Evolutionary conservation across 2,329 filamentous ascomycete species (phyloP).

Genomic region (Neofusicoccum ribis): DNA sequence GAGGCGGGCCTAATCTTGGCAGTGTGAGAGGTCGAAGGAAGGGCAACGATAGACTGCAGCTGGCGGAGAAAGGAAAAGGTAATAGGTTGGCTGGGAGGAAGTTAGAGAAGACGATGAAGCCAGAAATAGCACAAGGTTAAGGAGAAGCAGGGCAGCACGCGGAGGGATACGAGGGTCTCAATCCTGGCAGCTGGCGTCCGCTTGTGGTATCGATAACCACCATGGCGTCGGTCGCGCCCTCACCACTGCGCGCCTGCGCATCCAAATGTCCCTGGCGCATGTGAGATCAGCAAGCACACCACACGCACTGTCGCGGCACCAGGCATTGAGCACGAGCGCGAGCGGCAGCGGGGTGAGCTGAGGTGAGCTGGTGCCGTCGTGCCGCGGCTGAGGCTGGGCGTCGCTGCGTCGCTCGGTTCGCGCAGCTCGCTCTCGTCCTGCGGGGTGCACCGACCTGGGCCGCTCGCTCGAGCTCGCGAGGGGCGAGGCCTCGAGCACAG

Average conservation of each 20-base stretch:
- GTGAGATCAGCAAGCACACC: too few relatives aligned
- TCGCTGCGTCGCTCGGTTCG: too few relatives aligned
- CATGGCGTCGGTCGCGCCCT: constrained; percentile 7
- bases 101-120: not conserved
- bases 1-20: constrained; percentile 3
- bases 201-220: constrained; percentile 14
- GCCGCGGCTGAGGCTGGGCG: too few relatives aligned
- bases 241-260: constrained; percentile 1
- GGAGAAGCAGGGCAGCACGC: constrained; percentile 1
- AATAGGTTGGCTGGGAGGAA: not conserved
- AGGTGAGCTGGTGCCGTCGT: too few relatives aligned
- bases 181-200: constrained; percentile 5
- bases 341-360: too few relatives aligned
- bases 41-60: not conserved
- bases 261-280: not conserved
- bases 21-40: not conserved
- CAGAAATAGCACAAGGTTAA: constrained; percentile 12
- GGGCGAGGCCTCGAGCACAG: not conserved
- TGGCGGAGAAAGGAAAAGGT: not conserved
- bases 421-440: not conserved
- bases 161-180: not conserved
- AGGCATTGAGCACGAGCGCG: too few relatives aligned
- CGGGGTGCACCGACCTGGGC: not conserved
- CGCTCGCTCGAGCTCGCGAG: too few relatives aligned
- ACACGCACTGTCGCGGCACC: too few relatives aligned